Conservation (phyloP, 2,329 filamentous ascomycete genomes). For the Eutypa lata region DNA sequence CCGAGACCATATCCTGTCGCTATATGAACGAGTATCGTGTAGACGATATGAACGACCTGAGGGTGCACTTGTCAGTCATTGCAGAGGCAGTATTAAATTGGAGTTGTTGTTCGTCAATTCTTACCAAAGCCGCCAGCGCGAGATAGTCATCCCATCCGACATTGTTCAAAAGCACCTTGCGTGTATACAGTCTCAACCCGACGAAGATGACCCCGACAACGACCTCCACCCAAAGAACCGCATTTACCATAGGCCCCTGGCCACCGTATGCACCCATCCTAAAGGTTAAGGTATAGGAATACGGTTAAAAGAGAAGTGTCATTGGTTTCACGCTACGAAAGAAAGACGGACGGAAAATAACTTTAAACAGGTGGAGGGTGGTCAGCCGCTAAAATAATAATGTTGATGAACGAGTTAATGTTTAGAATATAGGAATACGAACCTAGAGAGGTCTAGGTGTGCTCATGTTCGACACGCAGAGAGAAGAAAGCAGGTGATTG, state of each 20-base stretch:
- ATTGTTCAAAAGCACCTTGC: conserved; percentile 14
- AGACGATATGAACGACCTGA: conserved; percentile 7
- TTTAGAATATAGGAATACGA: too few relatives aligned
- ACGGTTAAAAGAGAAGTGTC: background rate
- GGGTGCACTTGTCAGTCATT: background rate
- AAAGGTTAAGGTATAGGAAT: background rate
- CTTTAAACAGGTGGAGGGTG: too few relatives aligned
- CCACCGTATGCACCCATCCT: conserved; percentile 10
- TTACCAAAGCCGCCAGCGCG: background rate
- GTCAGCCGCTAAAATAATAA: too few relatives aligned
- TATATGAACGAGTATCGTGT: conserved; percentile 1
- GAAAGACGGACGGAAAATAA: background rate
- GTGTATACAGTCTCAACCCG: conserved; percentile 33
- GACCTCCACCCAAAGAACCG: conserved; percentile 9
- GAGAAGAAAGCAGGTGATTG: too few relatives aligned
- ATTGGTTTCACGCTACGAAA: background rate
- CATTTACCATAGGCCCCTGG: conserved; percentile 10
- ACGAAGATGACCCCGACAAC: conserved; percentile 25
- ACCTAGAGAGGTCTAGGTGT: too few relatives aligned
- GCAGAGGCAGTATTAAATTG: too few relatives aligned
- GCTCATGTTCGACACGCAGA: too few relatives aligned
- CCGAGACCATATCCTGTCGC: conserved; percentile 7
- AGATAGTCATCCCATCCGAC: conserved; percentile 10
- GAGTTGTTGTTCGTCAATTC: background rate
- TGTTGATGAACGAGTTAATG: too few relatives aligned